Evolutionary conservation across 1,284 basidiomycete species (phyloP).

Genomic region (Flammula alnicola): DNA sequence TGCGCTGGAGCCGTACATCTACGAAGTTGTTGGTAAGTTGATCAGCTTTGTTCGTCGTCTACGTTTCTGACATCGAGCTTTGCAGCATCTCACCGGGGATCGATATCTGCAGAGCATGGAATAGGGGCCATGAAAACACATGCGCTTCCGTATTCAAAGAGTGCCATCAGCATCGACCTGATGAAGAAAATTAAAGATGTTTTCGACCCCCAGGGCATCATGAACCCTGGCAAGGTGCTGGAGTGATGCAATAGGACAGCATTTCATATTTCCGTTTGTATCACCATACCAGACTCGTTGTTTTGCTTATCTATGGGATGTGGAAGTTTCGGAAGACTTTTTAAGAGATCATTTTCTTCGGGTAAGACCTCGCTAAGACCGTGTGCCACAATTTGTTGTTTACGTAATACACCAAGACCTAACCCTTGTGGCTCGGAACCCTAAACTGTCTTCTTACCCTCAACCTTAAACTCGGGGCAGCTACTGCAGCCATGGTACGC

Average conservation of each 20-base stretch:
- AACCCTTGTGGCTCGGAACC: slow-evolving; percentile 38
- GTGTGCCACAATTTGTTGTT: no score
- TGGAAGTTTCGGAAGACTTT: background rate
- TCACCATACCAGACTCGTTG: no score
- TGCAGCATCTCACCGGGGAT: slow-evolving; percentile 76
- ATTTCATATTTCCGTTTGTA: slow-evolving; percentile 1
- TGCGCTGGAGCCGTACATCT: slow-evolving; percentile 94
- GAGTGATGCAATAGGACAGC: slow-evolving; percentile 29
- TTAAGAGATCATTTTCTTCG: no score
- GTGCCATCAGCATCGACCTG: slow-evolving; percentile 75
- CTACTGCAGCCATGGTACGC: slow-evolving; percentile 12
- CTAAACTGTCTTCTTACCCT: slow-evolving; percentile 37
- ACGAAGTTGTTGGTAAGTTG: slow-evolving; percentile 86
- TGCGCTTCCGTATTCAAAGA: slow-evolving; percentile 91
- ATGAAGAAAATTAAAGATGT: slow-evolving; percentile 93
- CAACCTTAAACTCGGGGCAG: slow-evolving; percentile 52
- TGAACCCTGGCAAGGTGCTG: slow-evolving; percentile 89
- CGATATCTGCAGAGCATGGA: slow-evolving; percentile 96
- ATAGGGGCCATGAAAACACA: slow-evolving; percentile 95
- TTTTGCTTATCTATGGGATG: background rate
- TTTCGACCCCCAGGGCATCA: slow-evolving; percentile 90
- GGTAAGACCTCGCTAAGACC: no score
- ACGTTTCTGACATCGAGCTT: background rate
- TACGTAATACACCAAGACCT: slow-evolving; percentile 34
- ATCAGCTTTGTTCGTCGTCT: no score